Evolutionary conservation across 768 basidiomycete species (phyloP).

Genomic region (Tylopilus felleus): DNA sequence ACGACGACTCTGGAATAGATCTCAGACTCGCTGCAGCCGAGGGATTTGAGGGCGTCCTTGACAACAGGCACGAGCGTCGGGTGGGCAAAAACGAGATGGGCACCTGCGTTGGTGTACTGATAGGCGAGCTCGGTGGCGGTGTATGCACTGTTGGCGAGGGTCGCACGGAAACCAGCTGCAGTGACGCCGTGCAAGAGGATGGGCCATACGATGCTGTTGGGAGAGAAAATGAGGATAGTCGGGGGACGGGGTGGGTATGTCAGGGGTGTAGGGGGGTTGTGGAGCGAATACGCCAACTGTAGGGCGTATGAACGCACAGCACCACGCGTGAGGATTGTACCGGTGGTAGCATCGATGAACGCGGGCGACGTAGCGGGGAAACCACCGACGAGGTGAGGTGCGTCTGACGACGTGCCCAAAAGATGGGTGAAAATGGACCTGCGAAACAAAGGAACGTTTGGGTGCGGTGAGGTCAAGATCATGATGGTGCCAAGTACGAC

Average conservation of each 20-base stretch:
- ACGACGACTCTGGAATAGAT: slow-evolving; percentile 56
- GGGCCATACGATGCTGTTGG: slow-evolving; percentile 61
- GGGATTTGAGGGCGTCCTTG: slow-evolving; percentile 50
- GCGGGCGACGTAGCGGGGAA: slow-evolving; percentile 47
- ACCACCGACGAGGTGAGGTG: slow-evolving; percentile 36
- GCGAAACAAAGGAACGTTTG: slow-evolving; percentile 18
- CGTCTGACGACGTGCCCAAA: slow-evolving; percentile 15
- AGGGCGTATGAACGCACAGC: slow-evolving; percentile 53
- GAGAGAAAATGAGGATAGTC: slow-evolving; percentile 62
- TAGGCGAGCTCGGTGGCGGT: slow-evolving; percentile 63
- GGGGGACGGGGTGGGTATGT: slow-evolving; percentile 45
- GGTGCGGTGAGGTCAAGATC: slow-evolving; percentile 22
- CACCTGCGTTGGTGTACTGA: slow-evolving; percentile 68
- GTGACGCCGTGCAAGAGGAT: slow-evolving; percentile 43
- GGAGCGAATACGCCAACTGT: slow-evolving; percentile 56
- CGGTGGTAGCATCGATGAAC: slow-evolving; percentile 65
- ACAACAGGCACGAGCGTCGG: slow-evolving; percentile 59
- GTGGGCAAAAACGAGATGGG: slow-evolving; percentile 59
- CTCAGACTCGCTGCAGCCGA: slow-evolving; percentile 46
- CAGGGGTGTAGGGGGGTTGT: slow-evolving; percentile 41
- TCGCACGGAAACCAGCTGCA: slow-evolving; percentile 65
- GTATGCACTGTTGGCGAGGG: slow-evolving; percentile 73
- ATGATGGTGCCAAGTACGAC: slow-evolving; percentile 15
- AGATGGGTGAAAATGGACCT: slow-evolving; percentile 34
- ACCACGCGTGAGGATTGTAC: slow-evolving; percentile 51